Evolutionary conservation across 2,329 filamentous ascomycete species (phyloP).

Genomic region (Fusarium caatingaense): DNA sequence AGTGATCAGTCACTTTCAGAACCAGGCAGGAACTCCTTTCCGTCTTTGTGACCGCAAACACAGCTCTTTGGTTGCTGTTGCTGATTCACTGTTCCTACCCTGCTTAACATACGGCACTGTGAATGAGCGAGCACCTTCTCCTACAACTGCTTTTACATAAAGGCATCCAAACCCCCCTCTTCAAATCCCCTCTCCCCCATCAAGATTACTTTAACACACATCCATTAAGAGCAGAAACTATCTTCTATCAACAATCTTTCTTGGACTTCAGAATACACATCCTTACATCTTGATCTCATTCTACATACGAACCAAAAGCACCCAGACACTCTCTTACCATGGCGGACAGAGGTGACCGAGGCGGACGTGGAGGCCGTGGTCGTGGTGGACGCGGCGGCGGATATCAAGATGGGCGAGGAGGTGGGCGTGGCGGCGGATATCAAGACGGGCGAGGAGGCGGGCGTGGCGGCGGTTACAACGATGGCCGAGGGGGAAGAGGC

Average conservation of each 20-base stretch:
- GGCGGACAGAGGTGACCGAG: conserved; percentile 47
- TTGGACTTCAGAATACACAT: neutral
- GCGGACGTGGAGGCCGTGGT: conserved; percentile 34
- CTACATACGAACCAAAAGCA: neutral
- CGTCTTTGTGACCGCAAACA: conserved; percentile 1
- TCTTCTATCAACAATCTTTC: neutral
- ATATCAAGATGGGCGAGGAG: neutral
- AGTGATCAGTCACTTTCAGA: neutral
- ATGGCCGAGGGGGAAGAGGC: conserved; percentile 31
- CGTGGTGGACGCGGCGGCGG: conserved; percentile 39
- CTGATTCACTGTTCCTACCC: conserved; percentile 4
- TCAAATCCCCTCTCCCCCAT: neutral
- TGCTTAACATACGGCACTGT: neutral
- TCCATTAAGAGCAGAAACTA: neutral
- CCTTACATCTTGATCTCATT: neutral
- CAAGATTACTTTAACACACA: neutral
- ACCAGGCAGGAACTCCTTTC: neutral
- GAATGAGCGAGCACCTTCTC: neutral
- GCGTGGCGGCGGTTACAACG: conserved; percentile 30
- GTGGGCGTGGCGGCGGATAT: conserved; percentile 38
- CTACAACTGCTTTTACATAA: conserved; percentile 7
- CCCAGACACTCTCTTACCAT: conserved; percentile 25
- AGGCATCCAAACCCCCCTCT: neutral
- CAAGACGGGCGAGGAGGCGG: conserved; percentile 25
- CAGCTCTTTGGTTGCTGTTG: neutral